Evolutionary conservation across 768 basidiomycete genomes (phyloP), one percentile per base, ranked within the genome.

Genomic region (Rickenella mellea): DNA sequence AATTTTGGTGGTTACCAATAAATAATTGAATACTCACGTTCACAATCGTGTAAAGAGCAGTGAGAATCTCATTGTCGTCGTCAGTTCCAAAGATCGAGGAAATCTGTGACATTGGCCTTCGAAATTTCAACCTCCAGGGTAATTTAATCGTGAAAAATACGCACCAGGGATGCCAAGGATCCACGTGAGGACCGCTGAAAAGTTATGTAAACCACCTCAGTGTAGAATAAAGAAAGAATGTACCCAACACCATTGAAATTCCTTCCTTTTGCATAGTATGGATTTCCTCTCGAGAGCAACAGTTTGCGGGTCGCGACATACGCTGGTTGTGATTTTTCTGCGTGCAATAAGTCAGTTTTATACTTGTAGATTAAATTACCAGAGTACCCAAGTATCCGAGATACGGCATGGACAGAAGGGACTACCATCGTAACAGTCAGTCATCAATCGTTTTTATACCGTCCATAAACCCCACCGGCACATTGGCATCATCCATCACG

Each of bases 401-500:
- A 54, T 88, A 88, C 9, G 84, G 84, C 26, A 88, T 67, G 0
- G 84, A 80, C 19, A 88, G 60, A n/a, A 87, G 64, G 0, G 83
- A 83, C 83, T 86, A 48, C 1, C 17, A 30, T 37, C 17, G 19
- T 15, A 24, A 12, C 19, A 37, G 36, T 37, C 27, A 27, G 39
- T 20, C 24, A 31, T 28, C 26, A 33, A 25, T 30, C 32, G 21
- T 29, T 24, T 33, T 17, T 22, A 30, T 21, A 49, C 22, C 32
- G 45, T 35, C 27, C 30, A 4, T 19, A 17, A 27, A 27, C 3
- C 78, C 51, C 56, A 84, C 83, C 4, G 85, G 85, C 31, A 88
- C 85, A 49, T 88, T 88, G 5, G 85, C 85, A 49, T 88, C 85
- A 49, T 87, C 85, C 85, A 87, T 87, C 15, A 85, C 73, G 56